Evolutionary conservation across 202 grass and related monocot genomes (phyloP).

Genomic region (Panicum hallii): DNA sequence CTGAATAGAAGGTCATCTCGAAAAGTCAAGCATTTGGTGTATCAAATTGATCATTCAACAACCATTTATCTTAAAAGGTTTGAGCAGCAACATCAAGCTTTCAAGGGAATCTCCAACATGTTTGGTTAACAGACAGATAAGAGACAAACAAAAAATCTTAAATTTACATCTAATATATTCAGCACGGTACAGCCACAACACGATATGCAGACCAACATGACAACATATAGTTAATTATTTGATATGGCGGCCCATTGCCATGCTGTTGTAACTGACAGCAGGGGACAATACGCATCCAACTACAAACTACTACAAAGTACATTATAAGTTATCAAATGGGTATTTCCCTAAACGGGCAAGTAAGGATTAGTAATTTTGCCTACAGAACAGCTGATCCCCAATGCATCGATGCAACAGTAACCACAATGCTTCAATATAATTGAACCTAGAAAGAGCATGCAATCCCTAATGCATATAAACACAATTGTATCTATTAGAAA

Average conservation of each 20-base stretch:
- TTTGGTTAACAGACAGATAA: neutral
- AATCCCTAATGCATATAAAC: neutral
- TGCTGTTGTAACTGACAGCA: neutral
- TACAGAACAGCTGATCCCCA: neutral
- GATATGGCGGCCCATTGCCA: constrained; percentile 3
- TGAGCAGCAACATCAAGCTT: constrained; percentile 28
- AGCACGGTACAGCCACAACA: neutral
- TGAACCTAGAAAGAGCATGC: constrained; percentile 18
- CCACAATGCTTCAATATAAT: neutral
- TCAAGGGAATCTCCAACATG: neutral
- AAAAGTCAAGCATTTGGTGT: neutral
- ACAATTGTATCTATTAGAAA: neutral
- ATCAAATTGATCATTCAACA: constrained; percentile 11
- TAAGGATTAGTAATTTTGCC: neutral
- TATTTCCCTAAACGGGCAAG: neutral
- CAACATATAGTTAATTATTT: neutral
- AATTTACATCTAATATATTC: neutral
- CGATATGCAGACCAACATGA: constrained; percentile 16
- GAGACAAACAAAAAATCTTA: neutral
- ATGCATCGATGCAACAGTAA: neutral
- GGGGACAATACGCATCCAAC: neutral
- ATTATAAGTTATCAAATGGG: constrained; percentile 16
- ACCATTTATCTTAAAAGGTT: neutral
- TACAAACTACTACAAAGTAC: constrained; percentile 19
- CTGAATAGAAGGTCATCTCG: constrained; percentile 3